Evolutionary conservation across 306 rosid genomes (phyloP), one percentile per base, ranked within the genome.

Genomic region (Vigna radiata): DNA sequence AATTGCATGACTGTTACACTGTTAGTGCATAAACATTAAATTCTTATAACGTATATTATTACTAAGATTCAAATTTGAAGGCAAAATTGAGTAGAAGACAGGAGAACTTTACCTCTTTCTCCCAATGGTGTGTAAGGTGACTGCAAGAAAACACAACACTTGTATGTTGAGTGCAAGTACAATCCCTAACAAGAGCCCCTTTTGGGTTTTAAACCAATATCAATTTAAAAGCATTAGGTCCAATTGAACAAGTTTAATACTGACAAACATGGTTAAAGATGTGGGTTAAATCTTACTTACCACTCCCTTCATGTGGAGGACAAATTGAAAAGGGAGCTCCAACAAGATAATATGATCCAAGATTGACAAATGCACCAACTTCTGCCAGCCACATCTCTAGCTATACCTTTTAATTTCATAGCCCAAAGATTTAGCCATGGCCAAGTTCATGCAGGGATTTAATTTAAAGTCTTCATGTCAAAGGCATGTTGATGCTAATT

Each of bases 341-440:
- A n/a, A n/a, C n/a, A n/a, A n/a, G n/a, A n/a, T n/a, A 85, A 64
- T 68, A 81, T 1, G 85, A 74, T 54, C 85, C 83, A 23, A 85
- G 83, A 78, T 85, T 85, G 15, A 78, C 72, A 74, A 9, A 68
- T 47, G 88, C 83, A 11, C 88, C 88, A 54, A 85, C 29, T 85
- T 85, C 49, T 81, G 85, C 88, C 88, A 74, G 12, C 85, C 88
- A 63, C 83, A 73, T 73, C 88, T 74, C 85, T 81, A 0, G 68
- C 81, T 55, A 85, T 16, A 12, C 85, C 88, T 85, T 13, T 79
- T 77, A 53, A 27, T 39, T 73, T 78, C 31, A 62, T 27, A 15
- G 8, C 36, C 7, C 15, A 31, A 19, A 19, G 21, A 19, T 19
- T 19, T 19, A 19, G 21, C 21, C 21, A 19, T 19, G 21, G 21